Base-by-base conservation (phyloP, 352 stramenopile species). In the Halophytophthora polymorphica region DNA sequence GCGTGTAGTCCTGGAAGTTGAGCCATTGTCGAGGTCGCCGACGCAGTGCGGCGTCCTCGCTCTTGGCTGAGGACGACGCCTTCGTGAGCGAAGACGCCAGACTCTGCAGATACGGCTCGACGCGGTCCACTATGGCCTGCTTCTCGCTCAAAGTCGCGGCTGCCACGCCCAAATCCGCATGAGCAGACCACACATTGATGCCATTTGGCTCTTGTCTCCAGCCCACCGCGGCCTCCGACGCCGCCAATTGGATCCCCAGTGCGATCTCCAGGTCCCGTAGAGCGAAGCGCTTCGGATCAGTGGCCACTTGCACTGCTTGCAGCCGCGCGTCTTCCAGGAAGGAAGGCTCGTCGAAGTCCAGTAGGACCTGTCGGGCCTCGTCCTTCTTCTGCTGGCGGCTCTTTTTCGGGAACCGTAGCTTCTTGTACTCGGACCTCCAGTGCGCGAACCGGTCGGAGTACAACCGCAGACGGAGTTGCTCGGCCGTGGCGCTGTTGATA, bases 241-340 rank as follows among this genome's bases (percentile, higher is more conserved):
- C 74, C 38, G 72, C 61, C 47, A 83, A 58, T 7, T 75, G 68
- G 44, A 81, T 53, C 15, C 74, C 74, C 8, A 86, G 15, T n/a
- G 58, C 50, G 41, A 86, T 75, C 21, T 86, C 74, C n/a, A 21
- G 25, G 23, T 82, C 69, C 15, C 67, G 71, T 21, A 66, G 2
- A 7, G 58, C 56, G 10, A 55, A 45, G n/a, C 51, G 38, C 3
- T 57, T 45, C 14, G 40, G 40, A 34, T 38, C 39, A 12, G 19
- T 57, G 42, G 48, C 57, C 19, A 45, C 31, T 18, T 50, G 55
- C 10, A 53, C 11, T 0, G 50, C 56, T 59, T 67, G 43, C 35
- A 70, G 44, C 2, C 25, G 50, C 3, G 33, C 41, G 19, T 61
- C 53, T 12, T 66, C 47, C 39, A 66, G 52, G 18, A 77, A 66